Evolutionary conservation across 345 rosid species (phyloP).

Genomic region (Eucalyptus cloeziana): DNA sequence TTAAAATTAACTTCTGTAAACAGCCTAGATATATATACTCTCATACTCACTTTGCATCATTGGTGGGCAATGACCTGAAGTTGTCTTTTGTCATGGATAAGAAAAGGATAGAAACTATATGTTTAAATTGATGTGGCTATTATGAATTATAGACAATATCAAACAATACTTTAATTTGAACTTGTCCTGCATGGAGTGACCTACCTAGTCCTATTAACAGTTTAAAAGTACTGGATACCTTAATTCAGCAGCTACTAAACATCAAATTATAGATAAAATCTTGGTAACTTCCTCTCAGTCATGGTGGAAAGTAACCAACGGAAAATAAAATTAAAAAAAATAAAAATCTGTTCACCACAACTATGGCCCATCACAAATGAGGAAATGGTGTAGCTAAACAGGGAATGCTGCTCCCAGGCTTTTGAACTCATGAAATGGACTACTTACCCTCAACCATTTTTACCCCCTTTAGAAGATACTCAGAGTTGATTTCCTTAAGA

Average conservation of each 20-base stretch:
- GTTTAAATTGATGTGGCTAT: not conserved
- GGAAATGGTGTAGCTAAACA: not conserved
- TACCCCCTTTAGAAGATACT: slow-evolving; percentile 70
- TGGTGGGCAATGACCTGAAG: not conserved
- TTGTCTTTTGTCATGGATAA: not conserved
- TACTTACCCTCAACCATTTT: slow-evolving; percentile 63
- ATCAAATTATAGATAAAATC: not conserved
- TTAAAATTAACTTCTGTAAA: not conserved
- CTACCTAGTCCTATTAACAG: not conserved
- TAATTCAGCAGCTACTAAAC: not conserved
- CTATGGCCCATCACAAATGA: not conserved
- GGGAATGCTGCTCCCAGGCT: not conserved
- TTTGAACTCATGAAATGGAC: not conserved
- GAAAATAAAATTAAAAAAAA: no score
- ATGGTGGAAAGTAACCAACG: not conserved
- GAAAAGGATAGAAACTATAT: not conserved
- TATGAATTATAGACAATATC: not conserved
- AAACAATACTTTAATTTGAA: not conserved
- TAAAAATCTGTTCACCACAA: not conserved
- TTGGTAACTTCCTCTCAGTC: not conserved
- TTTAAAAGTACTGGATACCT: not conserved
- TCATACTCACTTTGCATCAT: not conserved
- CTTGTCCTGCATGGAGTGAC: not conserved
- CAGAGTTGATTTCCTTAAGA: slow-evolving; percentile 82
- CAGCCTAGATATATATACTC: not conserved